Evolutionary conservation across 768 basidiomycete genomes (phyloP).

Genomic region (Lactarius sp.): DNA sequence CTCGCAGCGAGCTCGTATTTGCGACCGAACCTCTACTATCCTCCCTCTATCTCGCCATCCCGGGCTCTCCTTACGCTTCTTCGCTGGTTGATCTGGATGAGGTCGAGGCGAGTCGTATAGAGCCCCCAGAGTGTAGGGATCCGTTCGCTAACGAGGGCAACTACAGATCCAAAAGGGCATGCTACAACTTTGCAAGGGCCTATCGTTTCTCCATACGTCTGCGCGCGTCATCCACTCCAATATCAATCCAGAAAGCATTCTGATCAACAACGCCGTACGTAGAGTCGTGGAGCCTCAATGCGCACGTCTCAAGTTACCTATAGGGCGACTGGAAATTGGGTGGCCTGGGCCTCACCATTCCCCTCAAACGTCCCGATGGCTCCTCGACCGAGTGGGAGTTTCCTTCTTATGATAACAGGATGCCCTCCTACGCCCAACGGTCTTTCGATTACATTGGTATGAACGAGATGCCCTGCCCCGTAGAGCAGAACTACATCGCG

Average conservation of each 20-base stretch:
- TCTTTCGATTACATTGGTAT: conserved; percentile 93
- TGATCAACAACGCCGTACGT: conserved; percentile 84
- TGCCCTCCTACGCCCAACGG: conserved; percentile 79
- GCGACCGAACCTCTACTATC: conserved; percentile 89
- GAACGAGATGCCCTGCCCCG: conserved; percentile 21
- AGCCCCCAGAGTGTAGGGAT: conserved; percentile 2
- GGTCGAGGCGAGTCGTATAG: conserved; percentile 62
- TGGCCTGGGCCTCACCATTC: conserved; percentile 83
- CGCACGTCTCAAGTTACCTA: conserved; percentile 1
- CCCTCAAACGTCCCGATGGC: conserved; percentile 64
- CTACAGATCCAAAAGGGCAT: conserved; percentile 91
- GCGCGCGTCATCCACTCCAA: conserved; percentile 92
- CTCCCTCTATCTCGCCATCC: conserved; percentile 73
- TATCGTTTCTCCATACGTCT: conserved; percentile 86
- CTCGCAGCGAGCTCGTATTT: conserved; percentile 81
- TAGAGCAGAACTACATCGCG: background rate
- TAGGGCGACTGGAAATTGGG: conserved; percentile 98
- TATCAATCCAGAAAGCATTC: conserved; percentile 76
- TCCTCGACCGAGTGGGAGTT: conserved; percentile 82
- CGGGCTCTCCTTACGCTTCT: conserved; percentile 51
- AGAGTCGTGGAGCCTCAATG: conserved; percentile 9
- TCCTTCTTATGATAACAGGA: conserved; percentile 77
- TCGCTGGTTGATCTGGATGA: conserved; percentile 85
- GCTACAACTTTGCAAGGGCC: conserved; percentile 85
- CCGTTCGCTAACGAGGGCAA: conserved; percentile 18